A percentile compares a stretch with the other conserved stretches of the same genome.
Conservation (phyloP, 225 moss, liverwort and hornwort genomes). For the Thuidium tamariscinum region DNA sequence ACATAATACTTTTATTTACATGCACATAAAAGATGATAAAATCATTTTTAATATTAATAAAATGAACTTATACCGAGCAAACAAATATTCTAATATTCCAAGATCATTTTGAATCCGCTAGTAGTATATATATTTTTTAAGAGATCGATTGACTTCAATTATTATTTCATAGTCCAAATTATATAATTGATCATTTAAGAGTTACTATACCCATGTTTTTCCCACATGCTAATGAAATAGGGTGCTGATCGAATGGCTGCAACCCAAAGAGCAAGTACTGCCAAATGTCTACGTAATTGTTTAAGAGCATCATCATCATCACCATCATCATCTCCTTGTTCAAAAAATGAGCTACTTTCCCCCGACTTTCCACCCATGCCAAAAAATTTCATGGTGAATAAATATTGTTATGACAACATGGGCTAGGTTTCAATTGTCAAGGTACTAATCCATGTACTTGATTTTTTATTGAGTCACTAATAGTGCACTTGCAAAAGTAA, state of each 20-base stretch:
- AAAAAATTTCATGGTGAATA: constrained; percentile 12
- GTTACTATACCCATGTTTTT: constrained; percentile 2
- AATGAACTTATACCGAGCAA: background rate
- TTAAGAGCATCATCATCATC: constrained; percentile 33
- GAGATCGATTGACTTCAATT: accelerated
- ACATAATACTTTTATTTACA: too few relatives aligned
- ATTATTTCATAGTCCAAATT: too few relatives aligned
- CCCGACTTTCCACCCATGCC: background rate
- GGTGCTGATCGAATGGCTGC: constrained; percentile 44
- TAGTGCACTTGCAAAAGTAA: background rate
- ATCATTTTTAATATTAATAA: background rate
- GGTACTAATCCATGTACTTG: accelerated
- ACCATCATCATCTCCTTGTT: background rate
- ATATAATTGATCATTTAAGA: background rate
- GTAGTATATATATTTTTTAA: too few relatives aligned
- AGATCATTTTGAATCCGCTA: too few relatives aligned
- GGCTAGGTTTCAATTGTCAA: background rate
- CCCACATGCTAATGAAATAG: constrained; percentile 27
- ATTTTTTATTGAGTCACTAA: background rate
- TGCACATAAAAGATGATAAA: background rate
- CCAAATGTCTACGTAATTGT: constrained; percentile 24
- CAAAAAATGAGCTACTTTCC: background rate
- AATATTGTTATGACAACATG: background rate
- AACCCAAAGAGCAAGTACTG: constrained; percentile 32
- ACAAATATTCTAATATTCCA: accelerated